Evolutionary conservation across 2,329 filamentous ascomycete genomes (phyloP).

Genomic region (Fusarium caatingaense): DNA sequence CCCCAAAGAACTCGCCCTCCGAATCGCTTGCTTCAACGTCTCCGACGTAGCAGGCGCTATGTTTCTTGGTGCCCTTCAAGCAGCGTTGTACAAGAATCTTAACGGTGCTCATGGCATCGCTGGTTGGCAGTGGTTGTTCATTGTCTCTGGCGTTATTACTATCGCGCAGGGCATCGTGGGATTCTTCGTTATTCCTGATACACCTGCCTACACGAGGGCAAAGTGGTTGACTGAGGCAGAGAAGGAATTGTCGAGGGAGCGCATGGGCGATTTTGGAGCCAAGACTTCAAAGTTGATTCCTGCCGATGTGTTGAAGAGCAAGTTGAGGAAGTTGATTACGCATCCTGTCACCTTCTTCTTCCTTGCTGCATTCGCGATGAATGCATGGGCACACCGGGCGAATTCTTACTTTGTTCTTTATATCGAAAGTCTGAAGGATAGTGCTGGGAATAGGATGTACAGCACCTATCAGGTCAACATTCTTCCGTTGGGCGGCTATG

Average conservation of each 20-base stretch:
- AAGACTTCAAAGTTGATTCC: slow-evolving; percentile 47
- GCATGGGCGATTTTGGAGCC: slow-evolving; percentile 47
- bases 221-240: slow-evolving; percentile 47
- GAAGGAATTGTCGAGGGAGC: slow-evolving; percentile 42
- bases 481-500: slow-evolving; percentile 48
- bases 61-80: slow-evolving; percentile 59
- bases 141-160: slow-evolving; percentile 58
- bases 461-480: slow-evolving; percentile 50
- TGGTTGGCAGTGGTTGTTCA: slow-evolving; percentile 61
- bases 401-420: slow-evolving; percentile 53
- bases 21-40: slow-evolving; percentile 58
- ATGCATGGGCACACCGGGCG: slow-evolving; percentile 48
- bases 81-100: slow-evolving; percentile 56
- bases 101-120: slow-evolving; percentile 54
- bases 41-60: slow-evolving; percentile 58
- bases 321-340: slow-evolving; percentile 44
- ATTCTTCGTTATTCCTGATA: slow-evolving; percentile 53
- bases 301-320: slow-evolving; percentile 37
- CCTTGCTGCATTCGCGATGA: slow-evolving; percentile 46
- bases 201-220: slow-evolving; percentile 47
- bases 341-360: slow-evolving; percentile 50
- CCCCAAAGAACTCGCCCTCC: slow-evolving; percentile 54
- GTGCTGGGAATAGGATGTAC: slow-evolving; percentile 43
- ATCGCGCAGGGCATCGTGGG: slow-evolving; percentile 55
- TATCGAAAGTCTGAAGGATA: slow-evolving; percentile 43